Conservation (phyloP, 306 rosid species). For the Casuarina cunninghamiana region DNA sequence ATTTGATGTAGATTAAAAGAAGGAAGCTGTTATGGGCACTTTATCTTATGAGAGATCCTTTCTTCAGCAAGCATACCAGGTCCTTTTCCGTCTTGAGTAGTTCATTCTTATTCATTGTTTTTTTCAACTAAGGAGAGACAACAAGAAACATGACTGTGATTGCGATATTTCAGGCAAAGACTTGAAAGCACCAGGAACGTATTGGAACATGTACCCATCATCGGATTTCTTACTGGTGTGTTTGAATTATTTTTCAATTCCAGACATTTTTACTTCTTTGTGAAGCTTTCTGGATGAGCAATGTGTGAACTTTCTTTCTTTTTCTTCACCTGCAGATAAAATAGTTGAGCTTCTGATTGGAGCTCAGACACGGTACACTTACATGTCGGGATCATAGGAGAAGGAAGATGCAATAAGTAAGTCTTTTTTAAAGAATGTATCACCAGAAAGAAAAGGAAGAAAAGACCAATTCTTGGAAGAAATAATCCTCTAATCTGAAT, state of each 20-base stretch:
- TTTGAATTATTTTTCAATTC: constrained; percentile 15
- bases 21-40: constrained; percentile 78
- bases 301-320: background rate
- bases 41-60: constrained; percentile 96
- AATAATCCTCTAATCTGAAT: background rate
- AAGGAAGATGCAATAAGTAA: constrained; percentile 17
- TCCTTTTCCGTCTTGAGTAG: constrained; percentile 19
- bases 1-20: constrained; percentile 60
- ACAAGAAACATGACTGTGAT: background rate
- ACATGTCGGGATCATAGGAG: constrained; percentile 79
- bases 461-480: background rate
- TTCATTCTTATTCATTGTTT: background rate
- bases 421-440: constrained; percentile 10
- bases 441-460: background rate
- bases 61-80: constrained; percentile 88
- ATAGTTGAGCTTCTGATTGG: constrained; percentile 80
- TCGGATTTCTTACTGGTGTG: constrained; percentile 85
- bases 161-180: constrained; percentile 52
- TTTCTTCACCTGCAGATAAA: constrained; percentile 55
- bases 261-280: constrained; percentile 14
- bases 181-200: constrained; percentile 66
- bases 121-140: constrained; percentile 6
- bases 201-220: constrained; percentile 67
- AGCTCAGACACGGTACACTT: constrained; percentile 88
- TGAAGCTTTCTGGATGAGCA: background rate